Evolutionary conservation across 768 basidiomycete species (phyloP).

Genomic region (Xerocomus potaroensis): DNA sequence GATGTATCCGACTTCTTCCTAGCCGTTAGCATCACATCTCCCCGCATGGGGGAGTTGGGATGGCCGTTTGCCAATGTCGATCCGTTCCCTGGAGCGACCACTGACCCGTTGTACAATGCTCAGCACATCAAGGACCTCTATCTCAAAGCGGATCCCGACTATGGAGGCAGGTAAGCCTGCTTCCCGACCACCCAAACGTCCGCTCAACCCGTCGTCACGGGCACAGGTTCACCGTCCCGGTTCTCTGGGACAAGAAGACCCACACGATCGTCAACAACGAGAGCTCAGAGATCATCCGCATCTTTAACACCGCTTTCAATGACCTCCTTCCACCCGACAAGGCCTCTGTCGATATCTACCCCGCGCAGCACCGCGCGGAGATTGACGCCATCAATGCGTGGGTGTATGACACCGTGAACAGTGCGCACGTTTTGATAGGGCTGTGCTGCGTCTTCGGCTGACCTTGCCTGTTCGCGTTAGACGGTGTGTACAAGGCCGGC

Average conservation of each 20-base stretch:
- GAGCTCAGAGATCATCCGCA: slow-evolving; percentile 90
- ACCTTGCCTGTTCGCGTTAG: slow-evolving; percentile 32
- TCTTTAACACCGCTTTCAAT: slow-evolving; percentile 86
- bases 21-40: slow-evolving; percentile 83
- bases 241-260: slow-evolving; percentile 90
- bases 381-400: slow-evolving; percentile 85
- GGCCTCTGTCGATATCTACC: slow-evolving; percentile 72
- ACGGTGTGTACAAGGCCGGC: slow-evolving; percentile 85
- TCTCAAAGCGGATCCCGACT: slow-evolving; percentile 66
- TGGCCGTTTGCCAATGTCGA: slow-evolving; percentile 83
- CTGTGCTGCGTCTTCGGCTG: neutral
- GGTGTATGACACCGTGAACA: slow-evolving; percentile 84
- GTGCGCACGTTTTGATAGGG: slow-evolving; percentile 40
- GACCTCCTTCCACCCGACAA: slow-evolving; percentile 61
- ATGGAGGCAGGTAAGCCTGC: slow-evolving; percentile 68
- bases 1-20: neutral
- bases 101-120: slow-evolving; percentile 67
- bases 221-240: slow-evolving; percentile 75
- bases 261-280: slow-evolving; percentile 95
- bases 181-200: neutral
- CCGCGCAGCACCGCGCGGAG: slow-evolving; percentile 59
- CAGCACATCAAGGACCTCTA: slow-evolving; percentile 85
- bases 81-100: slow-evolving; percentile 66
- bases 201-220: too few relatives aligned
- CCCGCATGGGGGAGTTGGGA: slow-evolving; percentile 76